Evolutionary conservation across 2,329 filamentous ascomycete genomes (phyloP).

Genomic region (Lecanicillium sp.): DNA sequence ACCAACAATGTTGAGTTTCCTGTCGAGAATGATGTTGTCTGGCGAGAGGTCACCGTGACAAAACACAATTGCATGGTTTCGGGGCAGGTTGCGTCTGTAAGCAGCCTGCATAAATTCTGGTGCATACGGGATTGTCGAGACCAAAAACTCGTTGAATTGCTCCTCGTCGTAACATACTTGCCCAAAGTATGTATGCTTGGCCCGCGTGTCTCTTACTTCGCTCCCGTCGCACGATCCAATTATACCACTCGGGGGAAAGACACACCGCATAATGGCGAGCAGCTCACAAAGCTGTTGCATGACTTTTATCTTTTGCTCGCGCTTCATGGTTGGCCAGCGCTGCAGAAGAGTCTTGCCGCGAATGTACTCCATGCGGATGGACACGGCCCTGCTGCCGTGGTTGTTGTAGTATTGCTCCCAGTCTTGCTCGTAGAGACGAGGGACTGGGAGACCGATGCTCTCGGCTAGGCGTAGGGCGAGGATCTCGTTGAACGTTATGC

Average conservation of each 20-base stretch:
- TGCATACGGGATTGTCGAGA: constrained; percentile 1
- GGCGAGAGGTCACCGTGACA: constrained; percentile 39
- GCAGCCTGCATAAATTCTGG: constrained; percentile 8
- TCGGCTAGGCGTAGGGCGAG: constrained; percentile 4
- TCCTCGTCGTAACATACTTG: constrained; percentile 8
- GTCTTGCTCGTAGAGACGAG: constrained; percentile 5
- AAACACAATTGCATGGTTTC: constrained; percentile 24
- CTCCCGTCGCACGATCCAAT: constrained; percentile 9
- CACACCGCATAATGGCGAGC: constrained; percentile 1
- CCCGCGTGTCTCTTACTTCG: constrained; percentile 11
- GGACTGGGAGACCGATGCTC: constrained; percentile 3
- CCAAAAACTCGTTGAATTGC: constrained; percentile 12
- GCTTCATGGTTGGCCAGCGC: constrained; percentile 2
- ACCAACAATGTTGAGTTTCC: constrained; percentile 23
- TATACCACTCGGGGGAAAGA: neutral
- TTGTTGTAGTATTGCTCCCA: neutral
- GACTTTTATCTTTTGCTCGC: constrained; percentile 5
- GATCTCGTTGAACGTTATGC: constrained; percentile 3
- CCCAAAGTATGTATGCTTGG: constrained; percentile 5
- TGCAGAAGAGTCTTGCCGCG: constrained; percentile 2
- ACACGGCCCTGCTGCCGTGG: constrained; percentile 1
- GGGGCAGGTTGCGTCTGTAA: constrained; percentile 8
- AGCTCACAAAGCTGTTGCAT: constrained; percentile 5
- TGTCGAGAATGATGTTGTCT: constrained; percentile 30
- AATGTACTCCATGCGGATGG: constrained; percentile 7